phyloP scores from a whole-genome alignment of 2,329 filamentous ascomycete genomes.

The Sporothrix brunneoviolacea region DNA sequence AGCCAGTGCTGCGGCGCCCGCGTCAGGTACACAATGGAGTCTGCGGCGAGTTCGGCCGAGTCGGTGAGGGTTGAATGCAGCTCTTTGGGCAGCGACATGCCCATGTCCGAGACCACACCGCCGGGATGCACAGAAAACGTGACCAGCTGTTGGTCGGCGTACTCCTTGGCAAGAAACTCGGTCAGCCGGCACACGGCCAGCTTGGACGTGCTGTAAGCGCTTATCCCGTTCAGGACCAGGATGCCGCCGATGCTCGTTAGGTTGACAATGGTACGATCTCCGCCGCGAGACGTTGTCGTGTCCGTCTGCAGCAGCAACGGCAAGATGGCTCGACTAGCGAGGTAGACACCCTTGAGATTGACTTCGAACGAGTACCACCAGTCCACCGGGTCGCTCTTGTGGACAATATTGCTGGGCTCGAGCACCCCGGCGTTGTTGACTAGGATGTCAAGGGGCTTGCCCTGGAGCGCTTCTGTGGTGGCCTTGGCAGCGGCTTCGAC shows the following conservation, averaged over 20 bases:
- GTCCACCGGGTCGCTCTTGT: constrained; percentile 7
- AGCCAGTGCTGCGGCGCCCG: constrained; percentile 38
- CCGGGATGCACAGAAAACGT: constrained; percentile 35
- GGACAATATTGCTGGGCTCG: not conserved
- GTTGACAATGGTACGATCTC: constrained; percentile 35
- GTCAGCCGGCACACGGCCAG: constrained; percentile 42
- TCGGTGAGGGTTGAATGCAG: constrained; percentile 24
- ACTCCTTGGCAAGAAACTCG: constrained; percentile 38
- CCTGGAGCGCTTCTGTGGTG: not conserved
- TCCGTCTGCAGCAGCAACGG: constrained; percentile 13
- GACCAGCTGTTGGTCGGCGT: constrained; percentile 35
- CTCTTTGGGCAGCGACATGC: not conserved
- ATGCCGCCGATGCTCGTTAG: constrained; percentile 39
- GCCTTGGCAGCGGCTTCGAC: constrained; percentile 1
- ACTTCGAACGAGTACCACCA: constrained; percentile 12
- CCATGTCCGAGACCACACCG: constrained; percentile 31
- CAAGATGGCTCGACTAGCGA: constrained; percentile 3
- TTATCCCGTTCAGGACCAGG: constrained; percentile 27
- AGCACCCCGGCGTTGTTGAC: constrained; percentile 16
- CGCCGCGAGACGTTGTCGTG: constrained; percentile 23
- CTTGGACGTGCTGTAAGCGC: constrained; percentile 42
- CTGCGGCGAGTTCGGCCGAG: constrained; percentile 33
- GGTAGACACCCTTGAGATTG: constrained; percentile 12
- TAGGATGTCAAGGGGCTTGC: constrained; percentile 14
- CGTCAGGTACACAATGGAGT: constrained; percentile 38